Evolutionary conservation across 805 yeast species (phyloP).

Genomic region (Pichia nakasei): DNA sequence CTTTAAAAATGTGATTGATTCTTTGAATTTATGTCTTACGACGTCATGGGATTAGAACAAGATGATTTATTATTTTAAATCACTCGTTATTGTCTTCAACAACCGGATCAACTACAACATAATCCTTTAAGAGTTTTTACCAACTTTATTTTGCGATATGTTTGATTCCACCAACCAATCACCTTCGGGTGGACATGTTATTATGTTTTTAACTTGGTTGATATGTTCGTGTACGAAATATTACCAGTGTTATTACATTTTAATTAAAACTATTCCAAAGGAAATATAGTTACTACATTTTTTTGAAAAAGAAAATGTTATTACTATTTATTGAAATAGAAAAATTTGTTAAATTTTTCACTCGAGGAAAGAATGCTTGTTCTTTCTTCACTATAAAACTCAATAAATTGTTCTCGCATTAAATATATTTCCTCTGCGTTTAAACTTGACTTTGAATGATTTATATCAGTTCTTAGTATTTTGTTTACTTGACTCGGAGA

Average conservation of each 20-base stretch:
- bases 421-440: slow-evolving; percentile 25
- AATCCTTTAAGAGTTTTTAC: slow-evolving; percentile 12
- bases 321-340: slow-evolving; percentile 1
- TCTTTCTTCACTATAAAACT: neutral
- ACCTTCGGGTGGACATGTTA: neutral
- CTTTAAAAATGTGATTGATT: slow-evolving; percentile 7
- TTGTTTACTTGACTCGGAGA: slow-evolving; percentile 11
- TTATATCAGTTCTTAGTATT: slow-evolving; percentile 22
- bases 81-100: slow-evolving; percentile 27
- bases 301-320: slow-evolving; percentile 5
- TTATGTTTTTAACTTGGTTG: neutral
- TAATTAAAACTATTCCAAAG: slow-evolving; percentile 27
- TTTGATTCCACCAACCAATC: neutral
- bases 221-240: neutral
- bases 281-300: slow-evolving; percentile 17
- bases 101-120: slow-evolving; percentile 19
- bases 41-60: slow-evolving; percentile 29
- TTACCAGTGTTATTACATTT: neutral
- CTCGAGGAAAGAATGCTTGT: too few species aligned
- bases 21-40: slow-evolving; percentile 6
- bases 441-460: slow-evolving; percentile 23
- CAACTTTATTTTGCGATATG: neutral
- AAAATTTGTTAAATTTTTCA: neutral
- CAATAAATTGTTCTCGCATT: slow-evolving; percentile 1
- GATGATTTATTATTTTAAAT: slow-evolving; percentile 3